A percentile compares a stretch with the other conserved stretches of the same genome.
Evolutionary conservation across 2,329 filamentous ascomycete species (phyloP).

Genomic region (Ophiostoma sp.): DNA sequence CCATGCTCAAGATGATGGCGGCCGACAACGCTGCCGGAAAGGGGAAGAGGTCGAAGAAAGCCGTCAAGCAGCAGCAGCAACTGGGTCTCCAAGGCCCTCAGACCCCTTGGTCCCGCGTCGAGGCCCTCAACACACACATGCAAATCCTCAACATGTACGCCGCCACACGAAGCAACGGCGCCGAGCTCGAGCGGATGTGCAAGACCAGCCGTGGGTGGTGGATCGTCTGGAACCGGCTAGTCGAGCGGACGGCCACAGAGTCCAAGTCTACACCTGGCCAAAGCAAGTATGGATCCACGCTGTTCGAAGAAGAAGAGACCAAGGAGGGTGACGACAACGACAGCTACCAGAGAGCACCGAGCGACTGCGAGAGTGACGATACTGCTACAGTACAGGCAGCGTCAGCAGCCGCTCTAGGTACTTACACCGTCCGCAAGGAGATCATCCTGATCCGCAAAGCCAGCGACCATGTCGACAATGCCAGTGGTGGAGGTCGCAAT

Average conservation of each 20-base stretch:
- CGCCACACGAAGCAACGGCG: constrained; percentile 44
- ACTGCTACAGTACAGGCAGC: constrained; percentile 15
- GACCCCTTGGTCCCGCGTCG: constrained; percentile 56
- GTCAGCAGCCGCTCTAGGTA: constrained; percentile 8
- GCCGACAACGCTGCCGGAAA: not conserved
- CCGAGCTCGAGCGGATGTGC: constrained; percentile 60
- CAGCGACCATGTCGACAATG: constrained; percentile 50
- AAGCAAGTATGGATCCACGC: constrained; percentile 18
- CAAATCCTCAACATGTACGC: constrained; percentile 61
- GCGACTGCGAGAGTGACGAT: constrained; percentile 15
- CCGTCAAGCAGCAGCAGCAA: not conserved
- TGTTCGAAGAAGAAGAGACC: constrained; percentile 7
- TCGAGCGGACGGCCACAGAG: constrained; percentile 36
- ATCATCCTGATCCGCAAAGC: constrained; percentile 62
- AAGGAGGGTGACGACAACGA: not conserved
- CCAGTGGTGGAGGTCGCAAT: constrained; percentile 39
- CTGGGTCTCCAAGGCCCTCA: not conserved
- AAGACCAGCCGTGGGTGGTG: constrained; percentile 70
- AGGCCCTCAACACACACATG: constrained; percentile 65
- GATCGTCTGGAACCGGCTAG: constrained; percentile 65
- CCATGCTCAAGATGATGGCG: not conserved
- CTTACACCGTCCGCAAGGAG: constrained; percentile 51
- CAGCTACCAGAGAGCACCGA: constrained; percentile 3
- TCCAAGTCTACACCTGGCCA: not conserved
- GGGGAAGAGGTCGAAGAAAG: not conserved